These are phyloP conservation scores for Hanseniaspora pseudoguilliermondii DNA, from an alignment of 805 yeast species.

Conservation along the genomic window DNA sequence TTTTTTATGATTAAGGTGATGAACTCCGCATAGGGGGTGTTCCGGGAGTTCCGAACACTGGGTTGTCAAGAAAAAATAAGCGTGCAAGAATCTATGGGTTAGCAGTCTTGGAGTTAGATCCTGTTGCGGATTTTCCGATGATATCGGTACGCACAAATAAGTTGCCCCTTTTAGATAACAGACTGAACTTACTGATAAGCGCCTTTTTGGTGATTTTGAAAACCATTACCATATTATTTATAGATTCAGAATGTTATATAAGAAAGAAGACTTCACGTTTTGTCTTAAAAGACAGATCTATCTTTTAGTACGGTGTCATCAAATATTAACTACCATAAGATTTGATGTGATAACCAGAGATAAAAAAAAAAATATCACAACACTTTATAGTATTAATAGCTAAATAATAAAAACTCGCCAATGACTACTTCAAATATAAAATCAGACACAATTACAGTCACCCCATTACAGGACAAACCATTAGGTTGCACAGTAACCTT, in stretches of 20 bases:
- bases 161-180: neutral
- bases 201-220: neutral
- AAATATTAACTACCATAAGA: too few species aligned
- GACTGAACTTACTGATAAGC: neutral
- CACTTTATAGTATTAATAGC: neutral
- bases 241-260: too few species aligned
- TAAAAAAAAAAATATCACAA: neutral
- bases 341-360: neutral
- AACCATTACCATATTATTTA: neutral
- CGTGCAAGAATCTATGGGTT: too few species aligned
- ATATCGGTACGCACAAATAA: neutral
- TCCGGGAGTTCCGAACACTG: too few species aligned
- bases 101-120: too few species aligned
- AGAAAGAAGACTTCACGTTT: too few species aligned
- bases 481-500: slow-evolving; percentile 59
- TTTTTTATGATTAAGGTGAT: too few species aligned
- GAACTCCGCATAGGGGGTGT: too few species aligned
- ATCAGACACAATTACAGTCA: slow-evolving; percentile 16
- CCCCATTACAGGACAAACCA: slow-evolving; percentile 26
- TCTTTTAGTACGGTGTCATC: too few species aligned
- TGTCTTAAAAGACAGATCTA: too few species aligned
- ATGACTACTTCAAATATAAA: neutral
- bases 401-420: too few species aligned
- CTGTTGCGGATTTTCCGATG: neutral
- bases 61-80: too few species aligned